Evolutionary conservation across 2,329 filamentous ascomycete genomes (phyloP).

Genomic region (Dothiorella sarmentorum): DNA sequence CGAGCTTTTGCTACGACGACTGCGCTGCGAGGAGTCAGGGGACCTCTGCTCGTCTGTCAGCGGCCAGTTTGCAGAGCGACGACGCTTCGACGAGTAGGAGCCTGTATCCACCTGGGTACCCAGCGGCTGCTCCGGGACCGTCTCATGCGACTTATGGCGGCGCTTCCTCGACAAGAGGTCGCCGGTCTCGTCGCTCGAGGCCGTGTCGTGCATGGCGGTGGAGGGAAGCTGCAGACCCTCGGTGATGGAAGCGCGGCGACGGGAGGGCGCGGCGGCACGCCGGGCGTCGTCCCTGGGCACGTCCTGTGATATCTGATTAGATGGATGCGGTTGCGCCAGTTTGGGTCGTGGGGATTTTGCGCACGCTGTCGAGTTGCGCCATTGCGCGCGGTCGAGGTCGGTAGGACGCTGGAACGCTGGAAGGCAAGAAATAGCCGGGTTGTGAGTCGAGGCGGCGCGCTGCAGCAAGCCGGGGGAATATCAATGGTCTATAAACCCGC

Average conservation of each 20-base stretch:
- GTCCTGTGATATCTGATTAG: background rate
- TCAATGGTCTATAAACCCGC: background rate
- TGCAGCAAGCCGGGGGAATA: constrained; percentile 2
- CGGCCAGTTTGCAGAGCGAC: constrained; percentile 21
- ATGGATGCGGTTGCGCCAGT: background rate
- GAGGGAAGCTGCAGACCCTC: constrained; percentile 16
- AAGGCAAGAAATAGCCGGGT: constrained; percentile 4
- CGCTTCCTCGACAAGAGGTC: constrained; percentile 8
- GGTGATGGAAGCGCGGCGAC: constrained; percentile 7
- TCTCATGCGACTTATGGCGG: constrained; percentile 10
- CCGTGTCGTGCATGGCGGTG: constrained; percentile 1
- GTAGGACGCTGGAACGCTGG: background rate
- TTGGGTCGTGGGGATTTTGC: background rate
- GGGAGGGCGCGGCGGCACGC: background rate
- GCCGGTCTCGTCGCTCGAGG: background rate
- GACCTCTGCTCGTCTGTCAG: constrained; percentile 11
- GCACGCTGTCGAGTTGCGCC: constrained; percentile 12
- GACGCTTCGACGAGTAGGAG: constrained; percentile 20
- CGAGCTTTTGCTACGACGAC: constrained; percentile 8
- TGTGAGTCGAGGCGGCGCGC: background rate
- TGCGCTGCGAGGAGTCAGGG: constrained; percentile 6
- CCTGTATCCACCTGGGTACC: background rate
- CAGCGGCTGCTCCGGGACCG: background rate
- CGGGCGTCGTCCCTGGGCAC: background rate
- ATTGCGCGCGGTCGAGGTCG: background rate